Conservation (phyloP, 768 basidiomycete genomes). For the Pisolithus albus region DNA sequence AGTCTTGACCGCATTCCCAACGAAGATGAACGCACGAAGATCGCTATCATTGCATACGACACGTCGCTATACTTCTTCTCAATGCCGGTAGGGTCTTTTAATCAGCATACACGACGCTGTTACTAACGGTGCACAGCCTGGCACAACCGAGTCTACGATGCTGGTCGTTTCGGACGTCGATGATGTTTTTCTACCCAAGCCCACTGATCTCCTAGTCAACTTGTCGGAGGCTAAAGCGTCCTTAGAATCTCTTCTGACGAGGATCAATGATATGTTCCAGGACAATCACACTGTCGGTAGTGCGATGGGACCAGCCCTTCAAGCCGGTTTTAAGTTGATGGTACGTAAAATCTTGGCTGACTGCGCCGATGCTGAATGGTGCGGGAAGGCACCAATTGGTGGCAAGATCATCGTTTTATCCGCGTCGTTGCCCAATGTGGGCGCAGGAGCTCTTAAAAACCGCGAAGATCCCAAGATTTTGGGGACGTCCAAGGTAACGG, state of each 20-base stretch:
- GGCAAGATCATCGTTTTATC: slow-evolving; percentile 90
- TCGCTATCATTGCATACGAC: slow-evolving; percentile 90
- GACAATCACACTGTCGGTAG: slow-evolving; percentile 92
- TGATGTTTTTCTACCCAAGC: slow-evolving; percentile 96
- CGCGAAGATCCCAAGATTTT: slow-evolving; percentile 95
- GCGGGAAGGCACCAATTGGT: slow-evolving; percentile 73
- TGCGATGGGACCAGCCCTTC: slow-evolving; percentile 89
- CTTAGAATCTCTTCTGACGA: slow-evolving; percentile 73
- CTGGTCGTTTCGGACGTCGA: slow-evolving; percentile 96
- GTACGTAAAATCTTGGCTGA: slow-evolving; percentile 32
- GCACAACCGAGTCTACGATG: slow-evolving; percentile 78
- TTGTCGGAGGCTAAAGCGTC: slow-evolving; percentile 75
- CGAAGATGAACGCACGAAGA: slow-evolving; percentile 86
- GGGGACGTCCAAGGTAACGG: slow-evolving; percentile 79
- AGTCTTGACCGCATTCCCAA: slow-evolving; percentile 94
- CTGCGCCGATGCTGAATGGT: not conserved
- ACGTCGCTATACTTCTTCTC: slow-evolving; percentile 95
- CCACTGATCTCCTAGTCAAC: slow-evolving; percentile 93
- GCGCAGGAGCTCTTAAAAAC: slow-evolving; percentile 89
- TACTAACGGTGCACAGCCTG: slow-evolving; percentile 38
- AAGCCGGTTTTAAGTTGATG: slow-evolving; percentile 95
- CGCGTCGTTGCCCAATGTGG: slow-evolving; percentile 78
- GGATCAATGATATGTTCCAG: slow-evolving; percentile 95
- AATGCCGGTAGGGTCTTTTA: slow-evolving; percentile 45
- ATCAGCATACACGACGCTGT: not conserved